These are phyloP conservation scores for Sarcodon aspratus DNA, from an alignment of 768 basidiomycete species.

Conservation along the genomic window DNA sequence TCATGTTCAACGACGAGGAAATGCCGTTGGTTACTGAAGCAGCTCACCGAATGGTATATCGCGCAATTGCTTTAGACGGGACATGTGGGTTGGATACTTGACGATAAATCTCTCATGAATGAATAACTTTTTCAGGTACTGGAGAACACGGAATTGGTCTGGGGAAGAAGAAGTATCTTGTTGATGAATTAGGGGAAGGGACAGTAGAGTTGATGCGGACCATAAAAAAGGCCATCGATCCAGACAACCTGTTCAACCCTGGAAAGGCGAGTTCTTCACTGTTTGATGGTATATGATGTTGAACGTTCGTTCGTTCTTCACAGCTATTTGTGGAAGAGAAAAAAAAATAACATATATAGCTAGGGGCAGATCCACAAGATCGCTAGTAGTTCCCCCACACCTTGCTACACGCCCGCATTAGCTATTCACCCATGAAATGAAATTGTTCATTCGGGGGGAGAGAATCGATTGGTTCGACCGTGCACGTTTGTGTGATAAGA, in stretches of 20 bases:
- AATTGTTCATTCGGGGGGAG: too few species aligned
- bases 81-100: constrained; percentile 16
- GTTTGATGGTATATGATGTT: not conserved
- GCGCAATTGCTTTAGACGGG: constrained; percentile 23
- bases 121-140: constrained; percentile 12
- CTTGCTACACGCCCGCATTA: too few species aligned
- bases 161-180: constrained; percentile 36
- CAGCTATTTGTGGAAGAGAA: too few species aligned
- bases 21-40: constrained; percentile 16
- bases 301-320: too few species aligned
- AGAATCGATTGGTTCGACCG: too few species aligned
- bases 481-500: too few species aligned
- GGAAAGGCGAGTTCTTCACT: constrained; percentile 22
- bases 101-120: not conserved
- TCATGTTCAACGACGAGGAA: constrained; percentile 20
- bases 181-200: constrained; percentile 33
- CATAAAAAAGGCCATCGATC: constrained; percentile 35
- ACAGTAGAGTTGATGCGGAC: constrained; percentile 40
- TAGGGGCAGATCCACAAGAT: too few species aligned
- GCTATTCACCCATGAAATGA: too few species aligned
- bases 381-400: too few species aligned
- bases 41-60: constrained; percentile 20
- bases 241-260: constrained; percentile 34
- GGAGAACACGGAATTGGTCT: constrained; percentile 37
- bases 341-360: too few species aligned